Base-by-base conservation (phyloP, 169 alveolate species). In the Plasmodium blacklocki region DNA sequence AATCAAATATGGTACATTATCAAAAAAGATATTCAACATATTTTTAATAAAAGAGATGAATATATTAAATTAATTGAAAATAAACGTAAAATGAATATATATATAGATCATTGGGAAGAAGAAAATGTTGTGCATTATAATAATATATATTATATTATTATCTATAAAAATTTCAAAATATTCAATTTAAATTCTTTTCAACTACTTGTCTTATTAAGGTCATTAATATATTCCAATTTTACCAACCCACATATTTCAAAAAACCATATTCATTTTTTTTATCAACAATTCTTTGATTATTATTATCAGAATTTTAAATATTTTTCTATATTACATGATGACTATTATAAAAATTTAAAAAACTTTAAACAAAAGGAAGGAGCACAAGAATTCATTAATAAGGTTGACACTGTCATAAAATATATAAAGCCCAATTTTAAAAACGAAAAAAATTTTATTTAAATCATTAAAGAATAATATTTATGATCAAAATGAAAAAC, bases 71-170 rank as follows among this genome's bases (percentile, higher is more conserved):
- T 78, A 66, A 78, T 49, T 47, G 72, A 78, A 78, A 78, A 66
- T 54, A 78, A 78, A 78, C 52, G 67, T 64, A 78, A 49, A 7
- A 64, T 64, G 70, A 78, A 78, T 11, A 66, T 78, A 50, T 78
- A 64, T 78, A 64, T 78, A 66, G 89, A 78, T 59, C 66, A 78
- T 66, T 78, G 89, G 89, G 89, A 78, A 50, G 7, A 64, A 15
- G 89, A 78, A 78, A 76, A 66, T 49, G 29, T 78, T n/a, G 67
- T 78, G 26, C 78, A 78, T 78, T 78, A 78, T n/a, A 78, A 78
- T 66, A 78, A 59, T 52, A 78, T 78, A n/a, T 52, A 78, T 11
- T 78, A 19, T 26, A 78, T 78, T 23, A 64, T 78, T 21, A 19
- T 70, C 0, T 64, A 70, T 66, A 71, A 19, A 52, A 78, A 64